A percentile compares a stretch with the other conserved stretches of the same genome.
phyloP scores from a whole-genome alignment of 2,329 filamentous ascomycete species.

The Escovopsis sp. region DNA sequence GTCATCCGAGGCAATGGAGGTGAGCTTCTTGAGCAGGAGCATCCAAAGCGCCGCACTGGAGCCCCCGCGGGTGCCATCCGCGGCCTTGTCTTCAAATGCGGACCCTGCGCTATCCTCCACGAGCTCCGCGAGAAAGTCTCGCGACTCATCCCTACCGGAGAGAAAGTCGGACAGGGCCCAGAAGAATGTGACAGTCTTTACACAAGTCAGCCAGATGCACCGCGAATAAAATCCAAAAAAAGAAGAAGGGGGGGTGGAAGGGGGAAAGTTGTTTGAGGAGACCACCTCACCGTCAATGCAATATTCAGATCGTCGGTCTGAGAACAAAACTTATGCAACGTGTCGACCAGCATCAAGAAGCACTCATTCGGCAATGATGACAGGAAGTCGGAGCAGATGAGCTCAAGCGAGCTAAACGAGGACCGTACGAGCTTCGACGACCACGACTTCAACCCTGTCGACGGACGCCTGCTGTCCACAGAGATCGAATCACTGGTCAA shows the following conservation, averaged over 20 bases:
- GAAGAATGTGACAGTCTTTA: conserved; percentile 81
- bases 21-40: conserved; percentile 55
- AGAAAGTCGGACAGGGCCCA: conserved; percentile 91
- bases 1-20: conserved; percentile 54
- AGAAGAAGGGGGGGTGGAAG: too few relatives aligned
- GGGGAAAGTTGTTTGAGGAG: too few relatives aligned
- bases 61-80: conserved; percentile 39
- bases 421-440: conserved; percentile 68
- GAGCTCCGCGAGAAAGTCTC: conserved; percentile 42
- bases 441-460: conserved; percentile 29
- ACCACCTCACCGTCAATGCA: conserved; percentile 57
- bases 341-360: conserved; percentile 67
- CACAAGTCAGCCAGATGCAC: not conserved
- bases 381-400: conserved; percentile 91
- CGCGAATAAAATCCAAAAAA: not conserved
- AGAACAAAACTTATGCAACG: conserved; percentile 74
- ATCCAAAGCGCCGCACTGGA: conserved; percentile 66
- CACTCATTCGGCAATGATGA: conserved; percentile 54
- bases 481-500: conserved; percentile 23
- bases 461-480: conserved; percentile 16
- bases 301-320: conserved; percentile 92
- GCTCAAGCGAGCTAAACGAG: conserved; percentile 76
- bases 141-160: conserved; percentile 40
- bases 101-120: conserved; percentile 32
- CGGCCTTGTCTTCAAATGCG: conserved; percentile 43